Base-by-base conservation (phyloP, 2,329 filamentous ascomycete genomes). In the Rachicladosporium sp. region DNA sequence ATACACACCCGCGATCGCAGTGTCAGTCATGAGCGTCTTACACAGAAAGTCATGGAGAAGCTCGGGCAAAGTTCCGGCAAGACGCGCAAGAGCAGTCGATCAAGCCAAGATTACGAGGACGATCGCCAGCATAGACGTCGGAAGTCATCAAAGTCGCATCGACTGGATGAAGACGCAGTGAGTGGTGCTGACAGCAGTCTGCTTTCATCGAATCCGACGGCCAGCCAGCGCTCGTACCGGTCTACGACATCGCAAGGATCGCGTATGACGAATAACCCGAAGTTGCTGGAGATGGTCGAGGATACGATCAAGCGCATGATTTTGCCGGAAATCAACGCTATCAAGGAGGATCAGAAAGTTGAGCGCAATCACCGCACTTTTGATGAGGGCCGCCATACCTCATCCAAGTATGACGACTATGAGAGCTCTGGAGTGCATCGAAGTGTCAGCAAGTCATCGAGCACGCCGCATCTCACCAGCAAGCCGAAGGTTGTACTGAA, bases 211-310 rank as follows among this genome's bases (percentile, higher is more conserved):
- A 69, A 71, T 47, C 55, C 74, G 40, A 68, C 65, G 43, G 58
- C 65, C 8, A 73, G 72, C 49, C 68, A 69, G 39, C 69, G 72
- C 44, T 81, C 78, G 6, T 71, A 73, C 47, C 67, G 67, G 30
- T 78, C 75, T 23, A 71, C 70, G 29, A 69, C 67, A 29, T 74
- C 72, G 11, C 73, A 72, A 43, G 61, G 62, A 1, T 84, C 85
- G 3, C 89, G 84, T 0, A 83, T 93, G 62, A 84, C 93, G 58
- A 93, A 93, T 63, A 94, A 95, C 53, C 88, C 88, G 0, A 91
- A 86, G 56, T 66, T 95, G 2, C 71, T 95, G 2, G 84, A 91
- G 53, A 91, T 87, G 0, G 88, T 95, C 3, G 88, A 95, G 63
- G 87, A 94, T 62, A 87, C 87, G 10, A 93, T 95, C 54, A 80